Conservation (phyloP, 1,139 yeast genomes). For the Pichia sp. region DNA sequence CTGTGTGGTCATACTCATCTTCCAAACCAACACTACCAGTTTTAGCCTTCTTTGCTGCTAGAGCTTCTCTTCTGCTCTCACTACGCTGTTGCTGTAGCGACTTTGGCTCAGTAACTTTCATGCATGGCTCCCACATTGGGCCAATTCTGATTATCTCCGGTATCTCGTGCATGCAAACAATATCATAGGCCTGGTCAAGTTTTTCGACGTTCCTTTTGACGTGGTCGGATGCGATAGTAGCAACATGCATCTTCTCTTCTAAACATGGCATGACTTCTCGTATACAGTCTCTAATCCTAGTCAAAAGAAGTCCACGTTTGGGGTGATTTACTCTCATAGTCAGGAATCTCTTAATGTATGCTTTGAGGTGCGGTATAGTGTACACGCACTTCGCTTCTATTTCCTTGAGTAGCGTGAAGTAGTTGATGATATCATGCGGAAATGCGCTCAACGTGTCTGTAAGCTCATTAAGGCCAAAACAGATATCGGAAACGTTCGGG, state of each 20-base stretch:
- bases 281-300: constrained; percentile 35
- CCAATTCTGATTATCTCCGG: constrained; percentile 63
- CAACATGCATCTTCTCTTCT: constrained; percentile 97
- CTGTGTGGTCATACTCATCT: constrained; percentile 32
- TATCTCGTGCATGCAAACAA: constrained; percentile 68
- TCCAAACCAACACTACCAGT: constrained; percentile 17
- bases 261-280: constrained; percentile 83
- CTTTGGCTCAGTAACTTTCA: constrained; percentile 47
- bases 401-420: constrained; percentile 82
- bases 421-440: constrained; percentile 76
- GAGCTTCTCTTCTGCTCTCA: constrained; percentile 83
- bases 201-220: constrained; percentile 63
- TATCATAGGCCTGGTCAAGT: constrained; percentile 72
- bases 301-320: constrained; percentile 28
- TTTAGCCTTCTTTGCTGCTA: constrained; percentile 74
- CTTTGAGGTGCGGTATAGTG: constrained; percentile 60
- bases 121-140: constrained; percentile 86
- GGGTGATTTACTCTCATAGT: constrained; percentile 34
- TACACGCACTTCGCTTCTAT: constrained; percentile 90
- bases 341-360: constrained; percentile 51
- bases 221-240: constrained; percentile 82
- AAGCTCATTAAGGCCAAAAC: constrained; percentile 88
- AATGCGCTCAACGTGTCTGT: constrained; percentile 88
- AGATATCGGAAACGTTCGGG: constrained; percentile 32
- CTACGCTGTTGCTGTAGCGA: constrained; percentile 66